Conservation (phyloP, 2,329 filamentous ascomycete species). For the Cladosporium colombiae region DNA sequence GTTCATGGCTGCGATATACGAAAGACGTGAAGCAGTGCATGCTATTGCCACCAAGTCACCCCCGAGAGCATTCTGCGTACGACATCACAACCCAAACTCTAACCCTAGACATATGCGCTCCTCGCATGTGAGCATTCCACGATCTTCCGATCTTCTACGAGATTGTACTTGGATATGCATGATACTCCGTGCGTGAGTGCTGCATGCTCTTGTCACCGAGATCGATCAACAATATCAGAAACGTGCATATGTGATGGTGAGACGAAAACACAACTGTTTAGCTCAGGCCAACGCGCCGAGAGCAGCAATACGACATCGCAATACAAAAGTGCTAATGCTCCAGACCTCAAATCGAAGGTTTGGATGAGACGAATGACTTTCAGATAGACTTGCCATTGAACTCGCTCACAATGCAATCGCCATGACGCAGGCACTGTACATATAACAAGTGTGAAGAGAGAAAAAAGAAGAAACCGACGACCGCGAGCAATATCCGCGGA, state of each 20-base stretch:
- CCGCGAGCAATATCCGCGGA: background rate
- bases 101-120: background rate
- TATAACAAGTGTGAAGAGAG: background rate
- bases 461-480: background rate
- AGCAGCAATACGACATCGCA: too few species aligned
- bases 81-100: background rate
- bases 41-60: background rate
- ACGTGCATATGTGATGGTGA: background rate
- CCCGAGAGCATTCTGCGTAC: background rate
- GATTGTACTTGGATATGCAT: background rate
- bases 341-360: too few species aligned
- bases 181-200: background rate
- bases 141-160: background rate
- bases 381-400: background rate
- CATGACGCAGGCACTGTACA: background rate
- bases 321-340: too few species aligned
- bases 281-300: background rate
- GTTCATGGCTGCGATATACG: background rate
- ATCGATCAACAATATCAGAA: background rate
- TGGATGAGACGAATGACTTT: background rate
- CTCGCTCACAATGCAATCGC: background rate
- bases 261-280: background rate
- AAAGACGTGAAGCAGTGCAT: background rate
- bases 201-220: background rate
- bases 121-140: background rate